These are phyloP conservation scores for Toxoplasma gondii DNA, from an alignment of 169 alveolate species.

Conservation along the genomic window DNA sequence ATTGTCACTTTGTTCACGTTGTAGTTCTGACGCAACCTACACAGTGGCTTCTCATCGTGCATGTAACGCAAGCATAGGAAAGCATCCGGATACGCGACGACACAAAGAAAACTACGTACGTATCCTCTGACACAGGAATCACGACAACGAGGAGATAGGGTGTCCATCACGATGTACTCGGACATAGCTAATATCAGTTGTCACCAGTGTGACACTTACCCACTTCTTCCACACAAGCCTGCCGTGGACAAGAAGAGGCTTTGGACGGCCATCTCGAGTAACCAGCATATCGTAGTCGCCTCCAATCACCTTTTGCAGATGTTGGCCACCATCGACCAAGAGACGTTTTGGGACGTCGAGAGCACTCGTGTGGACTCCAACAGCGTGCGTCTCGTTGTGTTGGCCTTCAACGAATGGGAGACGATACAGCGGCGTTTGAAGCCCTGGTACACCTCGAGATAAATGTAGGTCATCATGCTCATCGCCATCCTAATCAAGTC, in stretches of 20 bases:
- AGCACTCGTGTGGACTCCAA: slow-evolving; percentile 47
- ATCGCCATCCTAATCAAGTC: slow-evolving; percentile 48
- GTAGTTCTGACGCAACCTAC: too few relatives aligned
- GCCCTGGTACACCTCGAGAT: slow-evolving; percentile 51
- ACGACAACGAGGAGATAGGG: too few relatives aligned
- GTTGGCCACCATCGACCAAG: slow-evolving; percentile 46
- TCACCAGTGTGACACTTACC: neutral
- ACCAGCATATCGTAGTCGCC: slow-evolving; percentile 55
- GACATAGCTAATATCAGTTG: too few relatives aligned
- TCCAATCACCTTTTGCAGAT: neutral
- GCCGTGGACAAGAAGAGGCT: slow-evolving; percentile 62
- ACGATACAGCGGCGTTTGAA: slow-evolving; percentile 60
- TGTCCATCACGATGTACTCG: too few relatives aligned
- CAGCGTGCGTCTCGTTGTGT: slow-evolving; percentile 63
- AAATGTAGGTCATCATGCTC: slow-evolving; percentile 51
- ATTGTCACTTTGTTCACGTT: too few relatives aligned
- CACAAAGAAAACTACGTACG: too few relatives aligned
- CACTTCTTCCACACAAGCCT: slow-evolving; percentile 49
- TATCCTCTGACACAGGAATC: too few relatives aligned
- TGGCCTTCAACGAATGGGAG: slow-evolving; percentile 65
- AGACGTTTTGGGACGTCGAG: slow-evolving; percentile 35
- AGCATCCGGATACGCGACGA: too few relatives aligned
- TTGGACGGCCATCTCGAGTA: slow-evolving; percentile 61
- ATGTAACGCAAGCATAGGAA: too few relatives aligned
- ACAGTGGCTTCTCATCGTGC: too few relatives aligned